Base-by-base conservation (phyloP, 75 land plant species). In the Pinus taeda region DNA sequence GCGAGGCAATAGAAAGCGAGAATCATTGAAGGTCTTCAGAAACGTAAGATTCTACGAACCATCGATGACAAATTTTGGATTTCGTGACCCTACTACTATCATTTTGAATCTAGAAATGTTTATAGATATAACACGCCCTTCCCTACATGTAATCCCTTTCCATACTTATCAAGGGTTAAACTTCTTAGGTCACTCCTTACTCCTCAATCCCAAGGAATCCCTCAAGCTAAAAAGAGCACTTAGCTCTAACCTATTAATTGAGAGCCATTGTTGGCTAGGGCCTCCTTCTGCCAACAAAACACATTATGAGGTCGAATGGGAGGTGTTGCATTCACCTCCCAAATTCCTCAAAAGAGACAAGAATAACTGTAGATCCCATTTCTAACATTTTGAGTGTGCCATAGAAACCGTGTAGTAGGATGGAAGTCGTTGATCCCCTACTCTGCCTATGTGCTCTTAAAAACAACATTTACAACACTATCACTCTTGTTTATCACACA, bases 121-220 rank as follows among this genome's bases (percentile, higher is more conserved):
- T 36, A 97, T 82, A 66, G 80, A 79, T 30, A 82, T 81, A 55
- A 97, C 98, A 3, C 86, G 82, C 26, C 94, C 91, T 21, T n/a
- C 57, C 1, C 69, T 5, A 71, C 99, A 97, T 36, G 6, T 3
- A 13, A 97, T 78, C 17, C 99, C 99, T 14, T 4, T 59, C 99
- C 99, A 97, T 49, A 39, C 2, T 17, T 81, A 61, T 79, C 99
- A 97, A 5, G 98, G 98, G 77, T 94, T 92, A 8, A 82, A 57
- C 72, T 83, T 83, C 33, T 80, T 80, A 8, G 95, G 98, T 98
- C 99, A 97, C 18, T 93, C 94, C 45, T 63, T 78, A 74, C 85
- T 79, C 56, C 96, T 80, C 67, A 93, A 77, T 30, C 91, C 93
- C 56, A 93, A 78, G 45, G 92, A 86, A 14, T 85, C 83, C 61